These are phyloP conservation scores for Auriscalpium vulgare DNA, from an alignment of 768 basidiomycete genomes.

Conservation along the genomic window DNA sequence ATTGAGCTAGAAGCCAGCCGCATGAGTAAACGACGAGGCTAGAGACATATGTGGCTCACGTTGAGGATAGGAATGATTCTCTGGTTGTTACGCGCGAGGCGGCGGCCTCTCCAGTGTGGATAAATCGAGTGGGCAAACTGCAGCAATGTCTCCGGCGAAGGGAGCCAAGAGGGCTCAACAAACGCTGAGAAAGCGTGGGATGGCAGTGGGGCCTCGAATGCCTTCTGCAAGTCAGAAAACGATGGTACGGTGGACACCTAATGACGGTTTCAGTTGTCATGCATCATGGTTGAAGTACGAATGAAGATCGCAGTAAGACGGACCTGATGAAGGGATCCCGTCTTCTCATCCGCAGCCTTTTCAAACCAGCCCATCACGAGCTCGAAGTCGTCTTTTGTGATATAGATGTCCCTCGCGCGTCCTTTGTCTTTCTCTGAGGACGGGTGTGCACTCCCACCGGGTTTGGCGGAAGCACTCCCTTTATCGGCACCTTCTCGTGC, in stretches of 20 bases:
- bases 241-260: slow-evolving; percentile 62
- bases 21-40: neutral
- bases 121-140: slow-evolving; percentile 70
- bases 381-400: slow-evolving; percentile 91
- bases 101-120: slow-evolving; percentile 85
- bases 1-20: slow-evolving; percentile 49
- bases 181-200: slow-evolving; percentile 63
- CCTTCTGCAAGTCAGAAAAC: slow-evolving; percentile 65
- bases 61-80: slow-evolving; percentile 84
- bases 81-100: slow-evolving; percentile 71
- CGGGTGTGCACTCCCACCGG: slow-evolving; percentile 52
- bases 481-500: slow-evolving; percentile 79
- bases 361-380: slow-evolving; percentile 93
- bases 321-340: slow-evolving; percentile 85
- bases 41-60: slow-evolving; percentile 38
- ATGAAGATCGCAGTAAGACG: slow-evolving; percentile 23
- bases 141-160: slow-evolving; percentile 48
- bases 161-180: slow-evolving; percentile 60
- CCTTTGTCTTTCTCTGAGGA: slow-evolving; percentile 81
- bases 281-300: neutral
- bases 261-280: slow-evolving; percentile 47
- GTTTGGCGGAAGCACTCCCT: slow-evolving; percentile 55
- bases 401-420: slow-evolving; percentile 45
- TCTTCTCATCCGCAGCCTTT: slow-evolving; percentile 81
- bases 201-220: slow-evolving; percentile 52